phyloP scores from a whole-genome alignment of 192 early-diverging fungal genomes.

The Jimgerdemannia lactiflua region DNA sequence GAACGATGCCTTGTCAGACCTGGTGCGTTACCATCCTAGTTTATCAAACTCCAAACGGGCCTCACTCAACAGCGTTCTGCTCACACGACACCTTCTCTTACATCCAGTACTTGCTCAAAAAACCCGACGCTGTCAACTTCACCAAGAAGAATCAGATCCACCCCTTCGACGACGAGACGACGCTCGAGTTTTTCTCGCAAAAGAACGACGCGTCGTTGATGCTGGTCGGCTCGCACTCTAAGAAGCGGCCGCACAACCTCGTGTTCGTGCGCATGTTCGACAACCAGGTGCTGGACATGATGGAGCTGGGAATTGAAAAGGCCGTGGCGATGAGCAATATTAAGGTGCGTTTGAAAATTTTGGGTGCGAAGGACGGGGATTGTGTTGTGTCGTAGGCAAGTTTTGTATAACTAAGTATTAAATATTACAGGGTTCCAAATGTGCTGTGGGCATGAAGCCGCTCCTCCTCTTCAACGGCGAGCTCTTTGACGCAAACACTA shows the following conservation, averaged over 20 bases:
- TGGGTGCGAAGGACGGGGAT: background rate
- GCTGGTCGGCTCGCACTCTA: slow-evolving; percentile 88
- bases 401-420: background rate
- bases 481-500: slow-evolving; percentile 68
- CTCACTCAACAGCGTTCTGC: background rate
- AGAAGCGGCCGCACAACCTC: slow-evolving; percentile 96
- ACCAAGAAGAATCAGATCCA: slow-evolving; percentile 94
- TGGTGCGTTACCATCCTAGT: slow-evolving; percentile 52
- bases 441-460: slow-evolving; percentile 85
- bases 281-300: slow-evolving; percentile 92
- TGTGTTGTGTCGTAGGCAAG: too few species aligned
- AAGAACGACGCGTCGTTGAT: slow-evolving; percentile 96
- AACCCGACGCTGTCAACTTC: slow-evolving; percentile 86
- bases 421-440: slow-evolving; percentile 51
- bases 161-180: slow-evolving; percentile 93
- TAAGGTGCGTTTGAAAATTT: slow-evolving; percentile 34
- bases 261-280: slow-evolving; percentile 91
- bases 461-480: slow-evolving; percentile 90
- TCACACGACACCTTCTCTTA: background rate
- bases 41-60: background rate
- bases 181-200: slow-evolving; percentile 90
- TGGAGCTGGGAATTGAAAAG: slow-evolving; percentile 85
- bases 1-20: slow-evolving; percentile 81
- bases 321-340: slow-evolving; percentile 69
- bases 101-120: slow-evolving; percentile 78